Evolutionary conservation across 192 early-diverging fungal species (phyloP).

Genomic region (Mortierella antarctica): DNA sequence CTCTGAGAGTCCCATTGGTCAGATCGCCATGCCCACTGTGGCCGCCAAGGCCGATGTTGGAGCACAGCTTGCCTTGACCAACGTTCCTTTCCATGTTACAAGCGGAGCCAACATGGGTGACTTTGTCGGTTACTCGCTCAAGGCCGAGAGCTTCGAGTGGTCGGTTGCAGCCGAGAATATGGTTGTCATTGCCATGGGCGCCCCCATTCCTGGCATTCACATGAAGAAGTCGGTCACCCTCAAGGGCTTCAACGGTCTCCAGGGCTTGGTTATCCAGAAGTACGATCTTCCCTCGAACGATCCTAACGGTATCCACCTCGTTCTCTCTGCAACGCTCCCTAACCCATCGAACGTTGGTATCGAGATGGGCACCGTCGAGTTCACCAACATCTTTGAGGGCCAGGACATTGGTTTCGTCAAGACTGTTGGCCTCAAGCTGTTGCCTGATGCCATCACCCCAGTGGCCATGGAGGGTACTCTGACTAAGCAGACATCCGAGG

Average conservation of each 20-base stretch:
- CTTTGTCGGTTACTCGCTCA: slow-evolving; percentile 63
- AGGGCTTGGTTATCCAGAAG: slow-evolving; percentile 38
- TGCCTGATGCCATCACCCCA: slow-evolving; percentile 21
- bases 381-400: slow-evolving; percentile 54
- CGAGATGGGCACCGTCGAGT: slow-evolving; percentile 56
- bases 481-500: slow-evolving; percentile 57
- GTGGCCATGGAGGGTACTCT: slow-evolving; percentile 53
- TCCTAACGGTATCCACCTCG: slow-evolving; percentile 55
- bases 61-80: slow-evolving; percentile 56
- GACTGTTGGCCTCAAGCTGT: slow-evolving; percentile 30
- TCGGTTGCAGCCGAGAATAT: slow-evolving; percentile 55
- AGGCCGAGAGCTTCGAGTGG: slow-evolving; percentile 61
- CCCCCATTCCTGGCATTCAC: slow-evolving; percentile 55
- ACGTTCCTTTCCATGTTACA: slow-evolving; percentile 55
- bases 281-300: slow-evolving; percentile 48
- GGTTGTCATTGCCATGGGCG: slow-evolving; percentile 61
- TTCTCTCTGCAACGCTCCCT: slow-evolving; percentile 51
- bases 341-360: slow-evolving; percentile 67
- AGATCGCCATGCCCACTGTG: slow-evolving; percentile 58
- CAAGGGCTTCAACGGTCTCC: slow-evolving; percentile 51
- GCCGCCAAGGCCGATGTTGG: slow-evolving; percentile 56
- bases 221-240: slow-evolving; percentile 55
- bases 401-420: slow-evolving; percentile 54
- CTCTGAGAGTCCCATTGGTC: slow-evolving; percentile 44
- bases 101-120: slow-evolving; percentile 54